Evolutionary conservation across 2,329 filamentous ascomycete species (phyloP), one percentile per base, ranked within the genome.

Genomic region (Volutella citrinella): DNA sequence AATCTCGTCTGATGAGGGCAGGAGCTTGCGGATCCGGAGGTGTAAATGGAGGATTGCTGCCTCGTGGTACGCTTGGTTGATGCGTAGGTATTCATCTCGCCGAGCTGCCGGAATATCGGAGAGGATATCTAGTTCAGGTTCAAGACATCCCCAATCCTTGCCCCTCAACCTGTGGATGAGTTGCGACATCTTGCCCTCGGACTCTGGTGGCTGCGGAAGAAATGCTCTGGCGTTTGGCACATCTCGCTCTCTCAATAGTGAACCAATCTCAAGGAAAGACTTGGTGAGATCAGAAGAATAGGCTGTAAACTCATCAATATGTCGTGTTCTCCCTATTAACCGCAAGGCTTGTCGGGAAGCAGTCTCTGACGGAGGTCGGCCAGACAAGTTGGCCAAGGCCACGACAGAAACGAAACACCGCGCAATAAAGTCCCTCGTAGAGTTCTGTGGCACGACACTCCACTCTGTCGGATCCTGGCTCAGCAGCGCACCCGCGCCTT

Each of bases 391-490:
- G 4, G 30, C 17, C 4, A 38, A 22, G 9, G 35, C 30, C 9
- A 26, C 30, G 4, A 33, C 26, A 5, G 35, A 38, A 10, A 38
- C 25, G 16, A 38, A 38, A 12, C 35, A 38, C 8, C 14, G 32
- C 4, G 26, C 21, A 21, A 38, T 24, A 14, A 38, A 38, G 17
- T 19, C 25, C 9, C 26, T 19, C 1, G 13, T 22, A 9, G 26
- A 14, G 6, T 21, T 19, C 2, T n/a, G 26, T 3, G 35, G 26
- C 14, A 21, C 15, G 7, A 17, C 21, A 10, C 5, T 33, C 35
- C 35, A 38, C 9, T 10, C 9, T 7, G 13, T 5, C 12, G 11
- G 13, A 2, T 38, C 25, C 11, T 15, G 10, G 20, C 17, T 18
- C 4, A 33, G 20, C 3, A 38, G 30, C 29, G 31, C 15, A 14